A percentile compares a stretch with the other conserved stretches of the same genome.
Evolutionary conservation across 495 filamentous ascomycete genomes (phyloP).

Genomic region (Staphylotrichum tortipilum): DNA sequence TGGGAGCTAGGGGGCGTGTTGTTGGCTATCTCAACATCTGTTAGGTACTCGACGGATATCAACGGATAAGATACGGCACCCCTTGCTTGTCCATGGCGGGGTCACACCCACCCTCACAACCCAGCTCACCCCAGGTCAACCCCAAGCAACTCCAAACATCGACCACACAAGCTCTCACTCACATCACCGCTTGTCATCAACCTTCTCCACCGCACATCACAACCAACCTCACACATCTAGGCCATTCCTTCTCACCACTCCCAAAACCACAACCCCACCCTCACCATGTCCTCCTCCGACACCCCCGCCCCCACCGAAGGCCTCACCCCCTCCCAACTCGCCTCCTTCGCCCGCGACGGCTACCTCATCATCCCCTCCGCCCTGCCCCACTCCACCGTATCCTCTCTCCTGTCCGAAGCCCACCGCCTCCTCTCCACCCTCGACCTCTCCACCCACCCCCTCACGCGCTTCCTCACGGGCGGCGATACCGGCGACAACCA

Average conservation of each 20-base stretch:
- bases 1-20: no score
- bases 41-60: no score
- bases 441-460: constrained; percentile 68
- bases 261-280: not conserved
- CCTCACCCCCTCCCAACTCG: constrained; percentile 64
- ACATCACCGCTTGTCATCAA: no score
- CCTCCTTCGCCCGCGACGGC: constrained; percentile 68
- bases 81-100: not conserved
- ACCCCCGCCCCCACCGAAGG: constrained; percentile 22
- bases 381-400: constrained; percentile 54
- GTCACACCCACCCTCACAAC: constrained; percentile 1
- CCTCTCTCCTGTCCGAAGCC: constrained; percentile 64
- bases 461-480: constrained; percentile 88
- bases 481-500: constrained; percentile 54
- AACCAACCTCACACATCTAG: no score
- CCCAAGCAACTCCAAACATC: no score
- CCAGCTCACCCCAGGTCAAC: no score
- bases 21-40: no score
- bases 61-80: not conserved
- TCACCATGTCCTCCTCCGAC: constrained; percentile 2
- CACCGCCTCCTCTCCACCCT: constrained; percentile 65
- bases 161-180: no score
- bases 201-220: not conserved
- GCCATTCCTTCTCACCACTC: not conserved
- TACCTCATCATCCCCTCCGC: constrained; percentile 83